phyloP scores from a whole-genome alignment of 1,284 basidiomycete species.

The Lentinula novae-zelandiae region DNA sequence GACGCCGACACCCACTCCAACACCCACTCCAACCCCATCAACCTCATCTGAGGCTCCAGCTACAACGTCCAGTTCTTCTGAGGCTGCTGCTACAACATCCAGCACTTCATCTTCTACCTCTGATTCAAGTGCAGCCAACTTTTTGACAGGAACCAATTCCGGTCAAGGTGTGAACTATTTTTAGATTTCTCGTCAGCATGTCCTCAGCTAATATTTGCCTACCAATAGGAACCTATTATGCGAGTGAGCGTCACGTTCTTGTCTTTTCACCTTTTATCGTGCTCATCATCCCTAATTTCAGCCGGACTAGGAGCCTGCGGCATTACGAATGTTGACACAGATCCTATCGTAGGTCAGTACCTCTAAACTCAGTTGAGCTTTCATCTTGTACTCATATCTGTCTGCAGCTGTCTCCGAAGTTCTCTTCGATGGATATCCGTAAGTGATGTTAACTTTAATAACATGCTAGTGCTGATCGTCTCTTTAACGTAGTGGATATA shows the following conservation, averaged over 20 bases:
- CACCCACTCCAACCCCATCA: conserved; percentile 15
- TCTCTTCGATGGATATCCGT: conserved; percentile 65
- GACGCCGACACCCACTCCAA: conserved; percentile 7
- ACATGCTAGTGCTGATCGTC: conserved; percentile 6
- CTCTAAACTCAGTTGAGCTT: neutral
- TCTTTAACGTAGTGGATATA: conserved; percentile 37
- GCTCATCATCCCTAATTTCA: neutral
- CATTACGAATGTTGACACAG: conserved; percentile 45
- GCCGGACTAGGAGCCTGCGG: conserved; percentile 73
- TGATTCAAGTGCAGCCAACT: conserved; percentile 24
- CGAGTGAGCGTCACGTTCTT: conserved; percentile 23
- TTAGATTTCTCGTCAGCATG: too few relatives aligned
- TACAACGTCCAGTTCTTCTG: conserved; percentile 12
- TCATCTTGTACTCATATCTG: conserved; percentile 28
- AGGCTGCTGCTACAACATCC: conserved; percentile 17
- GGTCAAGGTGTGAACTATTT: conserved; percentile 41
- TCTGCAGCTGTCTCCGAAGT: conserved; percentile 47
- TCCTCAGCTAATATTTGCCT: neutral
- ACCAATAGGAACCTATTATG: conserved; percentile 49
- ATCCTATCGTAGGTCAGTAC: conserved; percentile 30
- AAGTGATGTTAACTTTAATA: conserved; percentile 25
- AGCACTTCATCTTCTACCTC: neutral
- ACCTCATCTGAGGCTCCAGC: conserved; percentile 19
- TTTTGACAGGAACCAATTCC: conserved; percentile 40
- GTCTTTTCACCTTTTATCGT: conserved; percentile 1